Percentiles rank a stretch among this genome's conserved stretches.
These are phyloP conservation scores for Carex littledalei DNA, from an alignment of 176 grass and related monocot genomes.

Conservation along the genomic window DNA sequence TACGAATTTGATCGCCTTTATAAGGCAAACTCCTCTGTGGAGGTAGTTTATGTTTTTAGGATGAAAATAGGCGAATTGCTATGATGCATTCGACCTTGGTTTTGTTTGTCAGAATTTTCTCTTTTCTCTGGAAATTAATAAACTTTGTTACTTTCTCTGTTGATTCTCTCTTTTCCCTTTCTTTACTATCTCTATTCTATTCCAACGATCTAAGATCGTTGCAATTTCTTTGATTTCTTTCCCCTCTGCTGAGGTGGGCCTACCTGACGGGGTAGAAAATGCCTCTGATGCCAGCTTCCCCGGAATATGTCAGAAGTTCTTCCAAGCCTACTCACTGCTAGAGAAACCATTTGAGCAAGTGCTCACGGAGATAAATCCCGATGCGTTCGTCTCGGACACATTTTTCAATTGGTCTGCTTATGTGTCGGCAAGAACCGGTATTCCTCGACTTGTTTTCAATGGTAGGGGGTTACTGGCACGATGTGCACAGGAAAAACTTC, in stretches of 20 bases:
- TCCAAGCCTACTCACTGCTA: not conserved
- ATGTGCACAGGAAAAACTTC: not conserved
- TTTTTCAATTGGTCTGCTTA: slow-evolving; percentile 40
- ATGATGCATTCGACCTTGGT: too few relatives aligned
- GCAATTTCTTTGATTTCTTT: slow-evolving; percentile 31
- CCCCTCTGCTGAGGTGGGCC: slow-evolving; percentile 41
- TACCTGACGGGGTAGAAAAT: slow-evolving; percentile 34
- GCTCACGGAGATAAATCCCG: slow-evolving; percentile 14
- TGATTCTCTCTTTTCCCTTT: too few relatives aligned
- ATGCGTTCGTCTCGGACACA: slow-evolving; percentile 37
- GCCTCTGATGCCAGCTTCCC: not conserved
- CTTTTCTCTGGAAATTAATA: too few relatives aligned
- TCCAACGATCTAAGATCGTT: too few relatives aligned
- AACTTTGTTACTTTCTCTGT: too few relatives aligned
- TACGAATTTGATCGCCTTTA: too few relatives aligned
- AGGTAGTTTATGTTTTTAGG: too few relatives aligned
- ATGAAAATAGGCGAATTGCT: too few relatives aligned
- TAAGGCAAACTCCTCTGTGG: too few relatives aligned
- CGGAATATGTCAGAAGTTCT: slow-evolving; percentile 15
- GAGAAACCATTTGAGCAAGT: slow-evolving; percentile 36
- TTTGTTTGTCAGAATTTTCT: too few relatives aligned
- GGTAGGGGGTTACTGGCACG: slow-evolving; percentile 26
- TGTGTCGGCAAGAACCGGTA: slow-evolving; percentile 21
- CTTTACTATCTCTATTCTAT: too few relatives aligned
- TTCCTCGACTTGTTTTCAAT: slow-evolving; percentile 40